Percentiles rank a stretch among this genome's conserved stretches.
Evolutionary conservation across 2,329 filamentous ascomycete genomes (phyloP).

Genomic region (Neofusicoccum sp.): DNA sequence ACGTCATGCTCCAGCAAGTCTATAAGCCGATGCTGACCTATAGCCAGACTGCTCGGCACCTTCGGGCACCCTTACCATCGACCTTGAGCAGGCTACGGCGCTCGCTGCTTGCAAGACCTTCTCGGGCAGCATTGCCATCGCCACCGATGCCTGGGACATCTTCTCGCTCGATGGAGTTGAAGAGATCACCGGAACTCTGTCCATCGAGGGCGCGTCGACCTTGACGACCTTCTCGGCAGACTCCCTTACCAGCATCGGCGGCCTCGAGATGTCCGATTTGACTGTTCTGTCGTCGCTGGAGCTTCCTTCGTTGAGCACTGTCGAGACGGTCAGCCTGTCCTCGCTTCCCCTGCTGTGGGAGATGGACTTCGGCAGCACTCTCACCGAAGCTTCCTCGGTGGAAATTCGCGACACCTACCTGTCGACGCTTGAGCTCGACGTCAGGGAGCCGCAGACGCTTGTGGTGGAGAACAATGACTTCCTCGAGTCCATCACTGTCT

Average conservation of each 20-base stretch:
- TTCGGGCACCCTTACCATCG: constrained; percentile 1
- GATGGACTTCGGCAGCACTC: constrained; percentile 6
- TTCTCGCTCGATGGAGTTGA: constrained; percentile 10
- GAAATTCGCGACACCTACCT: constrained; percentile 14
- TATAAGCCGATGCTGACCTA: not conserved
- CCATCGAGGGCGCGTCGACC: constrained; percentile 4
- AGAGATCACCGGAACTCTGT: constrained; percentile 16
- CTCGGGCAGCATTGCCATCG: constrained; percentile 5
- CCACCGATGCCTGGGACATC: constrained; percentile 30
- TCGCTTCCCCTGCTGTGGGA: constrained; percentile 19
- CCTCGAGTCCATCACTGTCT: constrained; percentile 9
- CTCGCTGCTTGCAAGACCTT: constrained; percentile 14
- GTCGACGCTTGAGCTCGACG: constrained; percentile 7
- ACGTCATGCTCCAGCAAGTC: not conserved
- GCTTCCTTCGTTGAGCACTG: constrained; percentile 5
- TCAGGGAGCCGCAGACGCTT: constrained; percentile 4
- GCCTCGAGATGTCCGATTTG: constrained; percentile 2
- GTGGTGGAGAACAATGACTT: constrained; percentile 15
- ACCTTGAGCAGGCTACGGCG: not conserved
- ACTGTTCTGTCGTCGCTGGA: constrained; percentile 2
- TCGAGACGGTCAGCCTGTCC: constrained; percentile 9
- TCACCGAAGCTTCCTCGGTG: constrained; percentile 1
- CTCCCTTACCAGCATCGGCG: not conserved
- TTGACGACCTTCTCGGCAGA: constrained; percentile 13
- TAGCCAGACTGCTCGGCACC: constrained; percentile 8